Evolutionary conservation across 495 filamentous ascomycete species (phyloP).

Genomic region (Aspergillus steynii): DNA sequence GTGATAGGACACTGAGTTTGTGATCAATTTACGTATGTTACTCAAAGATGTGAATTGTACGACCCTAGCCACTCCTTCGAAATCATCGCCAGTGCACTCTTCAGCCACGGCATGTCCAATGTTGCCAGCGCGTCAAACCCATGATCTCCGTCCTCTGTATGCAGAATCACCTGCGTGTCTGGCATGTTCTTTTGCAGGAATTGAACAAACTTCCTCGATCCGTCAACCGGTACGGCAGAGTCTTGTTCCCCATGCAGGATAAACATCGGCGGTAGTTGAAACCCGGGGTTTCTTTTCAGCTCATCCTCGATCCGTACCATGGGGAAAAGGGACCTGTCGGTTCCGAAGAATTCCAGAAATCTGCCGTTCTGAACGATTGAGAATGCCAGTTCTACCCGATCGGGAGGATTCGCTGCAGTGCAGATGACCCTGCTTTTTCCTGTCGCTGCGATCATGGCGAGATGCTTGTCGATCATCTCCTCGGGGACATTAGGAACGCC

Average conservation of each 20-base stretch:
- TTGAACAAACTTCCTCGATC: conserved; percentile 8
- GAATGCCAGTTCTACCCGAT: conserved; percentile 14
- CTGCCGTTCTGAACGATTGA: conserved; percentile 21
- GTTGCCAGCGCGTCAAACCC: conserved; percentile 20
- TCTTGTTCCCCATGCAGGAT: conserved; percentile 24
- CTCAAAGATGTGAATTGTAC: background rate
- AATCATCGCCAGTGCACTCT: conserved; percentile 8
- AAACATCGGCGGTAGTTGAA: conserved; percentile 17
- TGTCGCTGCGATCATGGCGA: conserved; percentile 5
- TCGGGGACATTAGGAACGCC: conserved; percentile 14
- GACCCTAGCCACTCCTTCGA: conserved; percentile 1
- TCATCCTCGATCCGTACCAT: conserved; percentile 14
- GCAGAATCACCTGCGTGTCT: conserved; percentile 4
- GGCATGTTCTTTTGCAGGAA: conserved; percentile 11
- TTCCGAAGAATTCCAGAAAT: conserved; percentile 19
- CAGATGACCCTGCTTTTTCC: background rate
- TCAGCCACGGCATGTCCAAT: conserved; percentile 17
- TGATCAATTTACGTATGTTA: no score
- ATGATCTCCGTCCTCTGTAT: conserved; percentile 20
- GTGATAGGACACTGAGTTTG: no score
- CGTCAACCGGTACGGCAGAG: conserved; percentile 17
- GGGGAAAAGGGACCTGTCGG: conserved; percentile 14
- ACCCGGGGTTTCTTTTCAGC: background rate
- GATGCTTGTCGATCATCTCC: conserved; percentile 17
- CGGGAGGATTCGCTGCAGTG: conserved; percentile 6